Evolutionary conservation across 78 protist species (phyloP).

Genomic region (Pelomyxa schiedti): DNA sequence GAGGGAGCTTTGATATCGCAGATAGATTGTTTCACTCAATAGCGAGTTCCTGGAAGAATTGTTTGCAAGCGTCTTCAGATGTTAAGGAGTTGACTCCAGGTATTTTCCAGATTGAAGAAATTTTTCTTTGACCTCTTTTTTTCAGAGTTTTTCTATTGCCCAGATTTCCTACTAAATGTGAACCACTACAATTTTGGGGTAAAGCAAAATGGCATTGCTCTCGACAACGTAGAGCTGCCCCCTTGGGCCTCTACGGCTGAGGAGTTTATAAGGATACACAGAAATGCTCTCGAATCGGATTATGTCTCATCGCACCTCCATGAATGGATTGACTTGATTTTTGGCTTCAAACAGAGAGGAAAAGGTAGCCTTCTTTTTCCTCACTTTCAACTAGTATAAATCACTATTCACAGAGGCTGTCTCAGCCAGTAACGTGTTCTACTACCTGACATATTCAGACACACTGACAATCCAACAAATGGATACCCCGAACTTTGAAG

Average conservation of each 20-base stretch:
- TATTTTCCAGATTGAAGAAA: not conserved
- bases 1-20: constrained; percentile 86
- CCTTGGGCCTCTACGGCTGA: constrained; percentile 80
- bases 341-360: constrained; percentile 87
- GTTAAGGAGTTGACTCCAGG: constrained; percentile 80
- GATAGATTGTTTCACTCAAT: constrained; percentile 90
- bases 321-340: constrained; percentile 91
- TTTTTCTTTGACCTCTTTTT: not conserved
- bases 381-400: too few species aligned
- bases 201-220: constrained; percentile 39
- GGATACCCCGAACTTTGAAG: constrained; percentile 28
- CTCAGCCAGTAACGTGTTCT: constrained; percentile 73
- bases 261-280: constrained; percentile 45
- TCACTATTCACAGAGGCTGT: constrained; percentile 64
- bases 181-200: constrained; percentile 61
- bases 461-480: constrained; percentile 55
- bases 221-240: constrained; percentile 76
- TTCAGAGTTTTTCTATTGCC: constrained; percentile 81
- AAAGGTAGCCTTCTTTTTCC: too few species aligned
- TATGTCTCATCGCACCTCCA: constrained; percentile 71
- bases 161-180: constrained; percentile 71
- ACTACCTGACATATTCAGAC: constrained; percentile 91
- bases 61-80: constrained; percentile 59
- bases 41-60: constrained; percentile 73
- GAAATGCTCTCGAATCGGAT: constrained; percentile 84